phyloP scores from a whole-genome alignment of 805 yeast species.

The Ogataea pilisensis region DNA sequence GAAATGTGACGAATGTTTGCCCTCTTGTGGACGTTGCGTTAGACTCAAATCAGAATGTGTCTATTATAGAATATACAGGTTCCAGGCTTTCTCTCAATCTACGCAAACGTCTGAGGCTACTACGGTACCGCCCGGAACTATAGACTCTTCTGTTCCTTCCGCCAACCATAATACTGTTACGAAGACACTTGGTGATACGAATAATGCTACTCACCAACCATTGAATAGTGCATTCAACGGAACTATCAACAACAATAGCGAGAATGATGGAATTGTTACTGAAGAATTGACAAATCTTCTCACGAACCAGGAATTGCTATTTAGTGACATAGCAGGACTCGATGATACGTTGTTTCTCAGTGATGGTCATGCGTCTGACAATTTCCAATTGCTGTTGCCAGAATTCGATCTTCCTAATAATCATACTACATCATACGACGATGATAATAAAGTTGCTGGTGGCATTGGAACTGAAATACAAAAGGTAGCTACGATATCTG shows the following conservation, averaged over 20 bases:
- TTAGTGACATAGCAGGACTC: slow-evolving; percentile 18
- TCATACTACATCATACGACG: neutral
- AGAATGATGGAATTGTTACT: slow-evolving; percentile 5
- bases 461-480: too few species aligned
- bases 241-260: too few species aligned
- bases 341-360: slow-evolving; percentile 9
- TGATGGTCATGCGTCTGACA: slow-evolving; percentile 5
- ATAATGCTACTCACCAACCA: too few species aligned
- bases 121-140: neutral
- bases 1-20: slow-evolving; percentile 32
- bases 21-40: slow-evolving; percentile 35
- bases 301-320: slow-evolving; percentile 22
- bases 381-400: slow-evolving; percentile 9
- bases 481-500: too few species aligned
- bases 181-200: too few species aligned
- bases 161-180: too few species aligned
- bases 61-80: slow-evolving; percentile 29
- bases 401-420: slow-evolving; percentile 6
- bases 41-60: slow-evolving; percentile 32
- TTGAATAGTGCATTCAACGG: too few species aligned
- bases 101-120: neutral
- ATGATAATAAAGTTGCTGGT: neutral
- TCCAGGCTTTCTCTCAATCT: slow-evolving; percentile 13
- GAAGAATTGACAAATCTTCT: slow-evolving; percentile 14
- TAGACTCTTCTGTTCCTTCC: neutral